phyloP scores from a whole-genome alignment of 2,329 filamentous ascomycete genomes.

The Bipolaris bicolor region DNA sequence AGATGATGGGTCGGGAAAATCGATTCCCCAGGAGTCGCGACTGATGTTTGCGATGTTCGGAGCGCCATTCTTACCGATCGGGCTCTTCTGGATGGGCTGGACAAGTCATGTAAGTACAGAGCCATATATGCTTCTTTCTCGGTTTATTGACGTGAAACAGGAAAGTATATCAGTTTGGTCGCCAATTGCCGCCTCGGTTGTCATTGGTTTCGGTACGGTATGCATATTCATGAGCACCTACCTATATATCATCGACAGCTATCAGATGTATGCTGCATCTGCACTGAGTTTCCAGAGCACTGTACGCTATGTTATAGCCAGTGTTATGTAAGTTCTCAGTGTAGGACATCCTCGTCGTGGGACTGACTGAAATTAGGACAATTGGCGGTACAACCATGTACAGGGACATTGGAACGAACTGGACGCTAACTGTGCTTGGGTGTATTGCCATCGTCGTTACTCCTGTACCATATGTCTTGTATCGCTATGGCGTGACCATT shows the following conservation, averaged over 20 bases:
- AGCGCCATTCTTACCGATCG: not conserved
- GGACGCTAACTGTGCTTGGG: not conserved
- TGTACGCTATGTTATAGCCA: not conserved
- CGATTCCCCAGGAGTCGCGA: not conserved
- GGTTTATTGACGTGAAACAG: not conserved
- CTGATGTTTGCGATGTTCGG: not conserved
- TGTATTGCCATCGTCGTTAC: not conserved
- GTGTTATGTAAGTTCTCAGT: not conserved
- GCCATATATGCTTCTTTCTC: not conserved
- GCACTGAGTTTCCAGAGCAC: not conserved
- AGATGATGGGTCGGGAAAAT: not conserved
- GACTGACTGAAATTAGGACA: not conserved
- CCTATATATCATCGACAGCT: not conserved
- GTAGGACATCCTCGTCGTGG: not conserved
- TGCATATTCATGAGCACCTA: not conserved
- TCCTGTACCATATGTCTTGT: not conserved
- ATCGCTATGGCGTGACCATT: not conserved
- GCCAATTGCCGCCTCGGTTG: not conserved
- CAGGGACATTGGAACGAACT: not conserved
- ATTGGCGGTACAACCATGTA: not conserved
- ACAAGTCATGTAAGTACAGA: not conserved
- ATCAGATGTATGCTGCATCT: not conserved
- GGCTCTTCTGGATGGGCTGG: not conserved
- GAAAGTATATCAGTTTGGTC: not conserved
- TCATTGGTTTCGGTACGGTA: not conserved